A percentile compares a stretch with the other conserved stretches of the same genome.
Evolutionary conservation across 345 rosid species (phyloP).

Genomic region (Brassica juncea): DNA sequence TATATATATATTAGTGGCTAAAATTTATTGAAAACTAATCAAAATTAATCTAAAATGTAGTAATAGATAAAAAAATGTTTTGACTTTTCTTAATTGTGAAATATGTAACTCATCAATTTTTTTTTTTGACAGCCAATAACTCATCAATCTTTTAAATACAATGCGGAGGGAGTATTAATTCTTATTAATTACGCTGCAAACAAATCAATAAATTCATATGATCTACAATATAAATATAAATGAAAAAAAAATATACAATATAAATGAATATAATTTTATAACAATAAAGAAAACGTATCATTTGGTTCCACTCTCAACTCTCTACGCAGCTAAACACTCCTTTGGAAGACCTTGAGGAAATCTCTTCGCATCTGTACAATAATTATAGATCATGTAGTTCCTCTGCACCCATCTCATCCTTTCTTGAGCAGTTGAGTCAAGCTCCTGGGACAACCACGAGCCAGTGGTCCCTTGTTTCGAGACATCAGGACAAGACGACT

Average conservation of each 20-base stretch:
- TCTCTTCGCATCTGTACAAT: slow-evolving; percentile 52
- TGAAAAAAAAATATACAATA: slow-evolving; percentile 5
- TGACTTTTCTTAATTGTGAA: too few species aligned
- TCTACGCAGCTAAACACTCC: slow-evolving; percentile 45
- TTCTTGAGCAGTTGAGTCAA: slow-evolving; percentile 48
- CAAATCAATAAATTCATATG: slow-evolving; percentile 18
- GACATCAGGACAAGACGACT: slow-evolving; percentile 37
- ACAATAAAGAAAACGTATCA: background rate
- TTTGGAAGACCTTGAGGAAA: slow-evolving; percentile 60
- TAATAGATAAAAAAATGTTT: too few species aligned
- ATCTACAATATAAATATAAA: slow-evolving; percentile 26
- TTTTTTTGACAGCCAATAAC: too few species aligned
- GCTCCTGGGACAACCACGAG: slow-evolving; percentile 46
- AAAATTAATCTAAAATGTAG: too few species aligned
- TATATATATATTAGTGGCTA: too few species aligned
- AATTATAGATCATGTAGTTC: slow-evolving; percentile 59
- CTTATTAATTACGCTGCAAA: background rate
- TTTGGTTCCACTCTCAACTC: background rate
- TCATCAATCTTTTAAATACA: too few species aligned
- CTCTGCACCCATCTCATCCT: slow-evolving; percentile 63
- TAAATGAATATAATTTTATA: slow-evolving; percentile 16
- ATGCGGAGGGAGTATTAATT: too few species aligned
- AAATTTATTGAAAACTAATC: too few species aligned
- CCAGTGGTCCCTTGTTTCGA: background rate
- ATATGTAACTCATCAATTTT: too few species aligned